Percentiles rank a stretch among this genome's conserved stretches.
phyloP scores from a whole-genome alignment of 2,329 filamentous ascomycete genomes.

The Arthrobotrys sphaeroides region DNA sequence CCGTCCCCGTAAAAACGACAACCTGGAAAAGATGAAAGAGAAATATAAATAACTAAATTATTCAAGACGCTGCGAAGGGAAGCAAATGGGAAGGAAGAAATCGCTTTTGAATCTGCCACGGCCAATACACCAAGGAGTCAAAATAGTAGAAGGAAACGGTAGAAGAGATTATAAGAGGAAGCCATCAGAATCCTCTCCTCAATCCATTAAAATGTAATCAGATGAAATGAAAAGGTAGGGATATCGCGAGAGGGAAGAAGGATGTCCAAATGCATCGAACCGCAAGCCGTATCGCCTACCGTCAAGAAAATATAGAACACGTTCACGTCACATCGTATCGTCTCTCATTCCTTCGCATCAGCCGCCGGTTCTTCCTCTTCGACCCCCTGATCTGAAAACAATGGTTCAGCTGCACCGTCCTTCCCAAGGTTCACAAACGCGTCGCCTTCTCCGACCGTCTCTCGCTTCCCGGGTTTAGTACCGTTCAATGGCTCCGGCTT shows the following conservation, averaged over 20 bases:
- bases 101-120: conserved; percentile 18
- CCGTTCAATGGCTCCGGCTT: conserved; percentile 44
- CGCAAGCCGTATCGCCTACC: conserved; percentile 9
- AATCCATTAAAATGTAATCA: conserved; percentile 7
- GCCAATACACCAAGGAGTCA: conserved; percentile 5
- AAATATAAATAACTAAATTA: background rate
- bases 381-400: conserved; percentile 37
- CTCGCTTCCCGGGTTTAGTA: conserved; percentile 46
- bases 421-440: conserved; percentile 51
- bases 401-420: conserved; percentile 48
- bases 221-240: background rate
- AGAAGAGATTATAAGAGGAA: background rate
- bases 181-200: background rate
- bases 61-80: no score
- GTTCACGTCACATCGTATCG: conserved; percentile 11
- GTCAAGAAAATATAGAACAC: conserved; percentile 1
- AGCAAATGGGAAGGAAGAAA: no score
- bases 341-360: conserved; percentile 11
- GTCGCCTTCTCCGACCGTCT: conserved; percentile 33
- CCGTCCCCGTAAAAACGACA: no score
- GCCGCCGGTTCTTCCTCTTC: conserved; percentile 4
- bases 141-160: background rate
- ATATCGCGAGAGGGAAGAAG: background rate
- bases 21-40: background rate
- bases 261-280: conserved; percentile 7